phyloP scores from a whole-genome alignment of 1,139 yeast species.

The Suhomyces maxii region DNA sequence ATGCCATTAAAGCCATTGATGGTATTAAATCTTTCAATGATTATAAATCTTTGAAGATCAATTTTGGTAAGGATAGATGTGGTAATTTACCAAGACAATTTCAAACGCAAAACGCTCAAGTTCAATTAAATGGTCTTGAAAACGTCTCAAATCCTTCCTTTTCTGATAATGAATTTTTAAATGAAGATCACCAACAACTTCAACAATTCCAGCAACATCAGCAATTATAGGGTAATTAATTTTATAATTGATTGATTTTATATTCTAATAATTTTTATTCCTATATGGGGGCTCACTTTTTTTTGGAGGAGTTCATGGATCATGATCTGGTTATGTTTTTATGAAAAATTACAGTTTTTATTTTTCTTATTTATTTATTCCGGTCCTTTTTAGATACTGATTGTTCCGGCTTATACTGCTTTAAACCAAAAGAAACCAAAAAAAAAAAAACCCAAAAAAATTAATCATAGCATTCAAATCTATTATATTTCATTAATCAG shows the following conservation, averaged over 20 bases:
- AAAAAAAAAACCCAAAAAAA: constrained; percentile 3
- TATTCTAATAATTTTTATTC: neutral
- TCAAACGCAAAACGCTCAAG: constrained; percentile 22
- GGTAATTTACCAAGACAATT: constrained; percentile 73
- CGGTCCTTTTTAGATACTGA: constrained; percentile 8
- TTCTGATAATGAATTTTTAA: constrained; percentile 30
- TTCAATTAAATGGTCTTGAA: constrained; percentile 20
- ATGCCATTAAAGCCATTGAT: constrained; percentile 80
- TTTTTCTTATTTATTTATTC: constrained; percentile 9
- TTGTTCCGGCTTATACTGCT: neutral
- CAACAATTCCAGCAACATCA: constrained; percentile 9
- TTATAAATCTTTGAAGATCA: constrained; percentile 49
- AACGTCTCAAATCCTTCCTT: constrained; percentile 26
- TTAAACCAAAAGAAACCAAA: neutral
- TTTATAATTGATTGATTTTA: too few relatives aligned
- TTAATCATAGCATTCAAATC: constrained; percentile 9
- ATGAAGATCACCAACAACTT: constrained; percentile 20
- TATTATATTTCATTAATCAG: constrained; percentile 12
- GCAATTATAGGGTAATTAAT: constrained; percentile 1
- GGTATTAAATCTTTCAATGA: constrained; percentile 47
- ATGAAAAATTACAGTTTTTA: constrained; percentile 3
- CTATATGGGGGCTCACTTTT: neutral
- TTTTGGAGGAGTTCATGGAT: neutral
- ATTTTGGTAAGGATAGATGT: constrained; percentile 90
- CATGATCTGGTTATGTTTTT: constrained; percentile 9